Evolutionary conservation across 2,329 filamentous ascomycete species (phyloP), one percentile per base, ranked within the genome.

Genomic region (Ploettnerulaceae sp.): DNA sequence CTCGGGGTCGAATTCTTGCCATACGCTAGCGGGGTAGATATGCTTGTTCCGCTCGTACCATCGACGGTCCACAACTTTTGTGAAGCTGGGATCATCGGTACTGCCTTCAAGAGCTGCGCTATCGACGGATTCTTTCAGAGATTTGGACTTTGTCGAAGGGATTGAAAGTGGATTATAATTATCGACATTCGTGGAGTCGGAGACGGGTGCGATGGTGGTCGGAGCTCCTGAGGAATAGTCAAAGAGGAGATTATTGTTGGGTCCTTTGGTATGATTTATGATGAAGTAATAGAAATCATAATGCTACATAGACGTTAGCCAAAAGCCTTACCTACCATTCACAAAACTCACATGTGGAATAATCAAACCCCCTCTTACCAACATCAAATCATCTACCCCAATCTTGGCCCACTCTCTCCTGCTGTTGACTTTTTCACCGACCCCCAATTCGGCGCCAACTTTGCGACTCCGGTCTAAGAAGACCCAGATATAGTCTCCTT

Each of bases 21-120:
- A 98, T 36, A 91, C 78, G 64, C 88, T 97, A 15, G 91, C 91
- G 0, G 93, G 93, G 65, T 91, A 98, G 48, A 98, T 97, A 67
- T 98, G 93, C 69, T 97, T 98, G 66, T 97, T 96, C 61, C 83
- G 80, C 71, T 96, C 89, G 65, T 96, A 98, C 93, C 93, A 98
- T 50, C 93, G 75, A 50, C 93, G 78, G 69, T 98, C 91, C 3
- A 98, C 91, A 3, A 98, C 90, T 64, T 96, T 97, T 3, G 91
- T 97, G 52, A 86, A 69, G 3, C 77, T 77, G 1, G 90, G 82
- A 58, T 97, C 90, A 52, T 93, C 86, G 31, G 74, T 67, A 20
- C 75, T 81, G 11, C 91, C 91, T 69, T 96, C 91, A 9, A 83
- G 75, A 43, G 74, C 73, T 7, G 45, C 38, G 5, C 45, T 51